Evolutionary conservation across 2,329 filamentous ascomycete species (phyloP).

Genomic region (Chaetomiaceae sp.): DNA sequence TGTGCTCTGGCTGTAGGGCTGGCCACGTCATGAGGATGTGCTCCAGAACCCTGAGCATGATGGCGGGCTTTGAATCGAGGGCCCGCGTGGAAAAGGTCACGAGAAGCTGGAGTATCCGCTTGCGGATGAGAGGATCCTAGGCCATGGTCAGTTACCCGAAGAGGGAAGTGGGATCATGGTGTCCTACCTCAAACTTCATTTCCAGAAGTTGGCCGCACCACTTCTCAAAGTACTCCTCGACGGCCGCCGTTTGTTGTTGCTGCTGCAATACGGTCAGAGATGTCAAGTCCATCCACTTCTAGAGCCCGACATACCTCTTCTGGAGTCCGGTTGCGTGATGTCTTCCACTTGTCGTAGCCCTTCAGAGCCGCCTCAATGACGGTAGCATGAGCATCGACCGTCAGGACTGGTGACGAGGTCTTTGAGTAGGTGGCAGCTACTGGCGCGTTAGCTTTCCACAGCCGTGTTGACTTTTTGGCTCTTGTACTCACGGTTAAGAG

Average conservation of each 20-base stretch:
- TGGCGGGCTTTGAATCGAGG: constrained; percentile 68
- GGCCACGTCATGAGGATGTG: constrained; percentile 83
- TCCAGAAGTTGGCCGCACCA: constrained; percentile 71
- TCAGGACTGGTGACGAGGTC: constrained; percentile 66
- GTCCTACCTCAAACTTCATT: constrained; percentile 59
- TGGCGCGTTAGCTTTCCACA: constrained; percentile 20
- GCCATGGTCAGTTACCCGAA: constrained; percentile 18
- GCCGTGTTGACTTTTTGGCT: neutral
- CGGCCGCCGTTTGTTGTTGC: constrained; percentile 51
- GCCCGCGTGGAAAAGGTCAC: constrained; percentile 82
- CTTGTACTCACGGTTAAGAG: constrained; percentile 59
- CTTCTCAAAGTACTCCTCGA: constrained; percentile 61
- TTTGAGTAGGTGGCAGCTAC: constrained; percentile 59
- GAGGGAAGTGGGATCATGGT: neutral
- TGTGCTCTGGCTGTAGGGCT: constrained; percentile 64
- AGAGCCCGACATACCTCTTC: constrained; percentile 27
- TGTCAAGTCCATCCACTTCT: neutral
- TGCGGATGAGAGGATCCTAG: constrained; percentile 75
- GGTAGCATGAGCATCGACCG: constrained; percentile 83
- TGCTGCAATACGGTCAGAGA: constrained; percentile 28
- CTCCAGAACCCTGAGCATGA: constrained; percentile 86
- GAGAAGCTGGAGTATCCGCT: constrained; percentile 74
- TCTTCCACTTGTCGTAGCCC: constrained; percentile 77
- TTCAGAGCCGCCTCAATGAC: constrained; percentile 85
- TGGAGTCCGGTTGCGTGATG: constrained; percentile 19